Conservation (phyloP, 2,329 filamentous ascomycete genomes). For the Aspergillus sojae region DNA sequence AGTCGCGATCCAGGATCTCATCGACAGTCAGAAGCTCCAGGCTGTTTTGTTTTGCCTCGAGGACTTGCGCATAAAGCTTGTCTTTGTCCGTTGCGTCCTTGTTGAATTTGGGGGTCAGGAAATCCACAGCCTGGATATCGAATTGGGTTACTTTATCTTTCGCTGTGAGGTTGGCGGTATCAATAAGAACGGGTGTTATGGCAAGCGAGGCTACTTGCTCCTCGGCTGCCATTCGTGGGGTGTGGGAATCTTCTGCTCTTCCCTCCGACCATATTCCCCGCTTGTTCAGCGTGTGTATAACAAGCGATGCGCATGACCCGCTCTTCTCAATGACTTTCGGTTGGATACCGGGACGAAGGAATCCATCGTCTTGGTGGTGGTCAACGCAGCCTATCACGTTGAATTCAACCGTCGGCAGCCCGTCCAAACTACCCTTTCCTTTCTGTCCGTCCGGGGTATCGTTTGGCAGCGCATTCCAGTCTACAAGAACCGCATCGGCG, state of each 20-base stretch:
- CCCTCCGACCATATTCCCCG: constrained; percentile 42
- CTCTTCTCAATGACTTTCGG: constrained; percentile 57
- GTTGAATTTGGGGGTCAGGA: constrained; percentile 3
- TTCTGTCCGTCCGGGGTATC: constrained; percentile 49
- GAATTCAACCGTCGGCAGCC: constrained; percentile 45
- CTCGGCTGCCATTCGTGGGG: constrained; percentile 42
- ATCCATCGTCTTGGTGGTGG: constrained; percentile 62
- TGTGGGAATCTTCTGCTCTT: constrained; percentile 26
- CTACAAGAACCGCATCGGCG: constrained; percentile 42
- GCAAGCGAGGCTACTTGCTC: constrained; percentile 42
- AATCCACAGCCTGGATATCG: constrained; percentile 18
- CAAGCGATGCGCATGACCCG: constrained; percentile 62
- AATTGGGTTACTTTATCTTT: constrained; percentile 51
- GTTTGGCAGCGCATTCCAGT: constrained; percentile 50
- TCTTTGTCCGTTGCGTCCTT: constrained; percentile 16
- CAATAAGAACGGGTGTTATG: constrained; percentile 47
- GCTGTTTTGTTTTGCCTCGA: constrained; percentile 57
- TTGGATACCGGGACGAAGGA: constrained; percentile 49
- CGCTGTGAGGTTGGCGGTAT: constrained; percentile 49
- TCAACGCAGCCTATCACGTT: constrained; percentile 60
- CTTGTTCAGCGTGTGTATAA: constrained; percentile 54
- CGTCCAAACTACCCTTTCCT: constrained; percentile 50
- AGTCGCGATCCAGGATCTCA: constrained; percentile 64
- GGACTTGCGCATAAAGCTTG: constrained; percentile 55
- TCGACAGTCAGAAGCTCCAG: constrained; percentile 55